Conservation (phyloP, 441 rosid genomes). For the Erodium texanum region DNA sequence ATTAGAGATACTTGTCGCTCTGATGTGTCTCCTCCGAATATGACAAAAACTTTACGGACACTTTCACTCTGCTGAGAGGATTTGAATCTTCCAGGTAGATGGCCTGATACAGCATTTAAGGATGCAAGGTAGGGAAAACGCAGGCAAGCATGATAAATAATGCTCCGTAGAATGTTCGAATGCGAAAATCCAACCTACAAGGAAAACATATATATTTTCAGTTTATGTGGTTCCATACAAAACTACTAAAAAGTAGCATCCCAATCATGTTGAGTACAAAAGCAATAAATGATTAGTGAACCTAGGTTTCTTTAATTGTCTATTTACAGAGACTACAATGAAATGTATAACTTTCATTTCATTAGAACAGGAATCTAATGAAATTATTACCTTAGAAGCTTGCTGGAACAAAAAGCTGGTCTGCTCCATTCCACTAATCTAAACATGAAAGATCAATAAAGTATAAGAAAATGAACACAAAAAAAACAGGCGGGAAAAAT, state of each 20-base stretch:
- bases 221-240: constrained; percentile 1
- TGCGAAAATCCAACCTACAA: constrained; percentile 93
- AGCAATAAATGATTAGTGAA: neutral
- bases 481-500: constrained; percentile 8
- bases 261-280: neutral
- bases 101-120: constrained; percentile 32
- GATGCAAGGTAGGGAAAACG: constrained; percentile 64
- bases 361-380: neutral
- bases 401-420: constrained; percentile 96
- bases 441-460: constrained; percentile 12
- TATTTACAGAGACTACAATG: neutral
- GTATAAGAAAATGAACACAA: constrained; percentile 2
- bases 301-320: neutral
- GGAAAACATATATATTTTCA: constrained; percentile 11
- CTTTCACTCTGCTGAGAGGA: constrained; percentile 26
- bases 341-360: neutral
- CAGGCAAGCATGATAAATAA: constrained; percentile 62
- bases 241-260: constrained; percentile 11
- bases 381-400: constrained; percentile 72
- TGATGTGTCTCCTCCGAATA: constrained; percentile 89
- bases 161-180: constrained; percentile 70
- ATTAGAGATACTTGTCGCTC: constrained; percentile 97
- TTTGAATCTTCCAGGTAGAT: constrained; percentile 28
- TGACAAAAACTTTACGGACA: constrained; percentile 53
- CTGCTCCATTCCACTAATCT: constrained; percentile 99